Percentiles rank a stretch among this genome's conserved stretches.
phyloP scores from a whole-genome alignment of 2,329 filamentous ascomycete species.

The Exophiala alcalophila region DNA sequence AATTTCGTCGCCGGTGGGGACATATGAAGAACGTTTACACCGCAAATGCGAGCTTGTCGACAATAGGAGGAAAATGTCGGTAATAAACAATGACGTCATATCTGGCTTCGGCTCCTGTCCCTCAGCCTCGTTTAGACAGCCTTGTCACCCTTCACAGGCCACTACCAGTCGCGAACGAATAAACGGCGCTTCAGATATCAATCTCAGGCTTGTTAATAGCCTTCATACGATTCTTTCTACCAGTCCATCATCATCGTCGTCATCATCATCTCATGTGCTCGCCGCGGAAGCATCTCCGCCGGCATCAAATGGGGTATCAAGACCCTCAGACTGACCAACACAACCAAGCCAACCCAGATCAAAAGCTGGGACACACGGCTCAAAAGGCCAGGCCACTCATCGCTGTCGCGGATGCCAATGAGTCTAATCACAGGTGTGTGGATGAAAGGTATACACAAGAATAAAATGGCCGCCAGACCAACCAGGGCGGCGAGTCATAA shows the following conservation, averaged over 20 bases:
- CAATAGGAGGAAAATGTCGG: too few relatives aligned
- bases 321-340: slow-evolving; percentile 32
- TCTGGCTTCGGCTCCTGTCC: too few relatives aligned
- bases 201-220: too few relatives aligned
- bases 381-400: slow-evolving; percentile 37
- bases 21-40: too few relatives aligned
- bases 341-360: slow-evolving; percentile 56
- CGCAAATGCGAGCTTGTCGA: too few relatives aligned
- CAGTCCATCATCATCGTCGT: slow-evolving; percentile 1
- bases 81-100: too few relatives aligned
- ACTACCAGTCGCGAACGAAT: too few relatives aligned
- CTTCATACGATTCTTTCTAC: too few relatives aligned
- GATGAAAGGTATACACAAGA: slow-evolving; percentile 16
- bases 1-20: too few relatives aligned
- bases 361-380: slow-evolving; percentile 60
- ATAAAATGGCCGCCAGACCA: slow-evolving; percentile 9
- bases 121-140: too few relatives aligned
- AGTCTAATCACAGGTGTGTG: slow-evolving; percentile 12
- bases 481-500: slow-evolving; percentile 40
- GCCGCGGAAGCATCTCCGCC: neutral
- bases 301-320: slow-evolving; percentile 21
- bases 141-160: too few relatives aligned
- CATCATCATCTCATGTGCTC: neutral
- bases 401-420: slow-evolving; percentile 14
- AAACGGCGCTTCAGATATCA: too few relatives aligned